These are phyloP conservation scores for Mycena haematopus DNA, from an alignment of 768 basidiomycete species.

Conservation along the genomic window DNA sequence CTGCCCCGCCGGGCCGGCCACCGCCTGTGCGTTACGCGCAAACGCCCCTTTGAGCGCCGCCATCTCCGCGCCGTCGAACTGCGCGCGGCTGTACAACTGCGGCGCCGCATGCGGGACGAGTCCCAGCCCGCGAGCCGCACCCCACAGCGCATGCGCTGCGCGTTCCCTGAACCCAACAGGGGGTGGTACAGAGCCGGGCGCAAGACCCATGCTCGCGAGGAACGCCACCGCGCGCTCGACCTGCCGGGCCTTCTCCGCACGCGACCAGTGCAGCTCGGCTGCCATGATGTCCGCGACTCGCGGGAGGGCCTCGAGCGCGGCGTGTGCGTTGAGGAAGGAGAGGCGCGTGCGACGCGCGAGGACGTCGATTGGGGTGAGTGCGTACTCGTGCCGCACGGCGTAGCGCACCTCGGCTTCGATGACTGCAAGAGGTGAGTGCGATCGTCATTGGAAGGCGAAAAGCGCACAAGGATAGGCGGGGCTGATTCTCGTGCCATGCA, in stretches of 20 bases:
- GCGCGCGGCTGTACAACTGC: conserved; percentile 43
- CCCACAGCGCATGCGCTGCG: conserved; percentile 35
- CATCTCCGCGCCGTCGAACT: conserved; percentile 54
- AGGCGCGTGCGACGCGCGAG: conserved; percentile 91
- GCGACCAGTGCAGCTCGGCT: conserved; percentile 81
- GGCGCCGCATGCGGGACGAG: conserved; percentile 33
- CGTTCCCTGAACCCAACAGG: conserved; percentile 33
- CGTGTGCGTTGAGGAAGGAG: conserved; percentile 90
- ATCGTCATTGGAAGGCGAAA: neutral
- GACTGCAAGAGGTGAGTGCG: conserved; percentile 45
- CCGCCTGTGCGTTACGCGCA: conserved; percentile 37
- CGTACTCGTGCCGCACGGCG: conserved; percentile 90
- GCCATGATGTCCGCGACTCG: conserved; percentile 92
- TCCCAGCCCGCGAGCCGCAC: conserved; percentile 51
- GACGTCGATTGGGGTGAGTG: conserved; percentile 90
- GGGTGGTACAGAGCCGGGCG: conserved; percentile 46
- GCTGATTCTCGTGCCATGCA: conserved; percentile 78
- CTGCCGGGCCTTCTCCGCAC: conserved; percentile 62
- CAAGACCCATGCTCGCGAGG: conserved; percentile 86
- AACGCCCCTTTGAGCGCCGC: conserved; percentile 48
- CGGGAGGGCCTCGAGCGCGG: conserved; percentile 84
- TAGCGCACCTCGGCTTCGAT: conserved; percentile 95
- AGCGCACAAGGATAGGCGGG: conserved; percentile 77
- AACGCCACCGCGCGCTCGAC: conserved; percentile 65
- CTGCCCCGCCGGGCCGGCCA: conserved; percentile 32